phyloP scores from a whole-genome alignment of 768 basidiomycete species.

The Termitomyces sp. region DNA sequence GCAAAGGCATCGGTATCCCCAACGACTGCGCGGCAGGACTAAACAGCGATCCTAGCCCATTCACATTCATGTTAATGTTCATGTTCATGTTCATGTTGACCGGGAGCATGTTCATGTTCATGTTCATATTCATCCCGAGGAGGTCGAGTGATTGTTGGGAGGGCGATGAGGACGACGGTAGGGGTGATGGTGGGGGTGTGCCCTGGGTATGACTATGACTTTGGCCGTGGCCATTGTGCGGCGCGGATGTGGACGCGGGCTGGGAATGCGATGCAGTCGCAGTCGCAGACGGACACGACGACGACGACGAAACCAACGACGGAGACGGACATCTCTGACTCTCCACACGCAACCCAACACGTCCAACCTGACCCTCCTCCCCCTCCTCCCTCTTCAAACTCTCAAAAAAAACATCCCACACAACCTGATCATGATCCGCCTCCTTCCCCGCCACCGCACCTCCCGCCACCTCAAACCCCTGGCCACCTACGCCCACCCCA shows the following conservation, averaged over 20 bases:
- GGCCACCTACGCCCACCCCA: neutral
- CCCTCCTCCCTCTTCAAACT: conserved; percentile 7
- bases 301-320: too few relatives aligned
- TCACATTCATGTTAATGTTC: conserved; percentile 2
- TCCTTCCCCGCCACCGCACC: neutral
- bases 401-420: conserved; percentile 16
- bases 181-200: too few relatives aligned
- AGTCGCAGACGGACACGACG: too few relatives aligned
- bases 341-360: too few relatives aligned
- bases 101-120: neutral
- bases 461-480: too few relatives aligned
- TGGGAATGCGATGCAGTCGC: neutral
- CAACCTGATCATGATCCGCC: neutral
- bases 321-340: too few relatives aligned
- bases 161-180: too few relatives aligned
- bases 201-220: too few relatives aligned
- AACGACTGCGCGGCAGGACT: neutral
- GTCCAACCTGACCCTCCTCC: too few relatives aligned
- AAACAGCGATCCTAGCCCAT: neutral
- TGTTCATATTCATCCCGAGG: too few relatives aligned
- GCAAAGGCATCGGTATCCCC: neutral
- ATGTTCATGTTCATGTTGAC: neutral
- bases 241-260: neutral
- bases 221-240: too few relatives aligned
- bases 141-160: too few relatives aligned